Base-by-base conservation (phyloP, 176 grass and related monocot species). In the sorghum (Sorghum bicolor) region DNA sequence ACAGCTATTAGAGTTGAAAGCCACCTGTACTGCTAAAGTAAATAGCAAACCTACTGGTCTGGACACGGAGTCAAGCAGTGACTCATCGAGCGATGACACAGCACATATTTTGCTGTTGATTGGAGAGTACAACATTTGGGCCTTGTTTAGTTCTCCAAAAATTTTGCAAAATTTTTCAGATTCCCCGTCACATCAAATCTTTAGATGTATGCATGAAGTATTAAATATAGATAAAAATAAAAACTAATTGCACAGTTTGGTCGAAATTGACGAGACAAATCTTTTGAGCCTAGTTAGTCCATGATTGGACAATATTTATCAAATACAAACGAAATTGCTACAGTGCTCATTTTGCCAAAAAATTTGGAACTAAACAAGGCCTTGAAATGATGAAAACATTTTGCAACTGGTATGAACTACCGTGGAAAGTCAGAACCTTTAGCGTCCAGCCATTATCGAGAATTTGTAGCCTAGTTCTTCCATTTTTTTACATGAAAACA, bases 41-140 rank as follows among this genome's bases (percentile, higher is more conserved):
- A 83, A 84, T 16, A 83, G 75, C 57, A 87, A 87, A 84, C 61
- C 89, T 48, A 26, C 62, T 4, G 68, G 61, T 34, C 70, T 87
- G 88, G 80, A 39, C 10, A 2, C 1, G 1, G 84, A 70, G 30
- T 79, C 84, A 31, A 90, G 88, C 44, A 90, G 84, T 10, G 88
- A 87, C 19, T 87, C 84, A 75, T 74, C 84, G 47, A 87, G 80
- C 17, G 69, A 90, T 6, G 88, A 90, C 84, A 75, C 32, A 52
- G 2, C 25, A 70, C 61, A 41, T 75, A 90, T 87, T 90, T 90
- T 75, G 80, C 84, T 8, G 89, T 90, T 79, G 89, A 90, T 48
- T 90, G 89, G 89, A 87, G 84, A 83, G 89, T 84, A 5, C 89
- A 90, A 0, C 80, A 90, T 83, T 63, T 90, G n/a, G n/a, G n/a